Evolutionary conservation across 2,329 filamentous ascomycete genomes (phyloP).

Genomic region (Tothia fuscella): DNA sequence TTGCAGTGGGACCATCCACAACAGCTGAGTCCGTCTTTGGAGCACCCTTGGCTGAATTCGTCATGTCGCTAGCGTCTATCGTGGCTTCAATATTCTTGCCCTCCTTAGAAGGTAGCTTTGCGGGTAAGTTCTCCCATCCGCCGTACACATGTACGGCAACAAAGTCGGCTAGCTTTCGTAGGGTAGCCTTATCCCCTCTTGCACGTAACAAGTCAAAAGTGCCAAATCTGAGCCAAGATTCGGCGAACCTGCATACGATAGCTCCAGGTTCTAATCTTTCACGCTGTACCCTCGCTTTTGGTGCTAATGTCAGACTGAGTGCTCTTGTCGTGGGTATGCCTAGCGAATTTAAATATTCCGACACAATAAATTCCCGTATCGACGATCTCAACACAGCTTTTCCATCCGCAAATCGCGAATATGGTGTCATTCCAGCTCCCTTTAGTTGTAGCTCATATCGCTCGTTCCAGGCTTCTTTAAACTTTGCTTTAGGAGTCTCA

Average conservation of each 20-base stretch:
- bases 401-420: slow-evolving; percentile 91
- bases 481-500: slow-evolving; percentile 65
- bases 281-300: slow-evolving; percentile 58
- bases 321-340: slow-evolving; percentile 79
- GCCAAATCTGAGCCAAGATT: slow-evolving; percentile 86
- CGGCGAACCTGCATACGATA: slow-evolving; percentile 82
- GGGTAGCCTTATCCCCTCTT: slow-evolving; percentile 63
- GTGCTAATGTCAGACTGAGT: slow-evolving; percentile 66
- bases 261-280: slow-evolving; percentile 82
- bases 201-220: slow-evolving; percentile 87
- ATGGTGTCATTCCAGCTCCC: slow-evolving; percentile 84
- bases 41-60: not conserved
- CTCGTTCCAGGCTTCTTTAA: slow-evolving; percentile 24
- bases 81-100: slow-evolving; percentile 35
- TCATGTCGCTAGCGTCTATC: slow-evolving; percentile 8
- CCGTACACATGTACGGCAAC: slow-evolving; percentile 77
- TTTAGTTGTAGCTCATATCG: slow-evolving; percentile 91
- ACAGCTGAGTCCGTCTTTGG: slow-evolving; percentile 2
- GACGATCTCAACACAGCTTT: slow-evolving; percentile 86
- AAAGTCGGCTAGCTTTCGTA: slow-evolving; percentile 67
- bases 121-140: slow-evolving; percentile 77
- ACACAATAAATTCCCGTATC: slow-evolving; percentile 88
- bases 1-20: slow-evolving; percentile 3
- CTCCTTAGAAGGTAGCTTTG: slow-evolving; percentile 35
- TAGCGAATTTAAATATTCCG: slow-evolving; percentile 76